phyloP scores from a whole-genome alignment of 2,329 filamentous ascomycete species.

The Zasmidium cellare region DNA sequence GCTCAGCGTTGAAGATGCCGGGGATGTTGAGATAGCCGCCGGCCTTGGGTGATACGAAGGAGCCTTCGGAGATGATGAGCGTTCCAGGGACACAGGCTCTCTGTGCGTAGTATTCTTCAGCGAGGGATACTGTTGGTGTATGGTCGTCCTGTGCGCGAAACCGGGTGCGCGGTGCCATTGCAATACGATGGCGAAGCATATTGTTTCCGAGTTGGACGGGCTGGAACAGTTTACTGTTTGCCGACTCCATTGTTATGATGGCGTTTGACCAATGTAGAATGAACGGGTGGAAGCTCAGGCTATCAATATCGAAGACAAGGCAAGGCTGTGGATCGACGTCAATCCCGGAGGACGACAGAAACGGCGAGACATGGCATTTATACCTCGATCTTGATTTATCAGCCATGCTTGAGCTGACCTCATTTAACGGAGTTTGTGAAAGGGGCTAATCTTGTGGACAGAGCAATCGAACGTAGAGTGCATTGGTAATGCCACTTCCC shows the following conservation, averaged over 20 bases:
- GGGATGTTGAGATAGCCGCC: conserved; percentile 27
- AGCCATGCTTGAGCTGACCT: neutral
- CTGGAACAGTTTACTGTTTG: conserved; percentile 34
- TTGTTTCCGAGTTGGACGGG: conserved; percentile 45
- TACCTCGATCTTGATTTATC: neutral
- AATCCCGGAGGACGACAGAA: no score
- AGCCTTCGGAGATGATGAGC: conserved; percentile 37
- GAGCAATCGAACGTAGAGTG: no score
- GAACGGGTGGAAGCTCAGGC: no score
- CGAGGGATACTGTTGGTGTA: conserved; percentile 22
- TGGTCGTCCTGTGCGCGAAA: conserved; percentile 47
- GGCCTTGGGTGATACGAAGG: conserved; percentile 34
- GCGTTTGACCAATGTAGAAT: no score
- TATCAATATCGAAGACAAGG: no score
- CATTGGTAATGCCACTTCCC: no score
- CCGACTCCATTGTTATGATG: no score
- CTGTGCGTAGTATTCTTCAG: conserved; percentile 36
- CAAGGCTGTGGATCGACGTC: no score
- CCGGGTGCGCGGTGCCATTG: conserved; percentile 60
- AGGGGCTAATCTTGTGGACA: no score
- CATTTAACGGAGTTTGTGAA: no score
- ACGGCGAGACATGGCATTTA: neutral
- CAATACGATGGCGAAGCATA: conserved; percentile 49
- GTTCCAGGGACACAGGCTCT: conserved; percentile 34
- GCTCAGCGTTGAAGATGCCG: conserved; percentile 37